Conservation (phyloP, 2,329 filamentous ascomycete species). For the Thermomyces lanuginosus region DNA sequence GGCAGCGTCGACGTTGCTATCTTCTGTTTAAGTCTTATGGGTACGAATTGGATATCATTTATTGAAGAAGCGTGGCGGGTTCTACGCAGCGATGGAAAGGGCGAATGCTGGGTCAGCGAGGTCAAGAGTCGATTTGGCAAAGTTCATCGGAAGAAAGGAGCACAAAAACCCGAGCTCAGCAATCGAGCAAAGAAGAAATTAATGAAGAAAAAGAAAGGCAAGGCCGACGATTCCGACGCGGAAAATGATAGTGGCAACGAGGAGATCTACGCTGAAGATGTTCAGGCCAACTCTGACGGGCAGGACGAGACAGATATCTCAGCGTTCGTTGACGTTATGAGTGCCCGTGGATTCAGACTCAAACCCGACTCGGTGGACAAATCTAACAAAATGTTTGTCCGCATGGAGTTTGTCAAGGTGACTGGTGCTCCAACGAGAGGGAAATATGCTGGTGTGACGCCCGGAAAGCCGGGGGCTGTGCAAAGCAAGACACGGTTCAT, state of each 20-base stretch:
- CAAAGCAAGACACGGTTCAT: constrained; percentile 40
- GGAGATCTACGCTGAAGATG: constrained; percentile 35
- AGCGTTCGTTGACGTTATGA: constrained; percentile 70
- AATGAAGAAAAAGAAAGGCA: constrained; percentile 29
- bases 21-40: constrained; percentile 95
- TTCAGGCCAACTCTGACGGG: constrained; percentile 32
- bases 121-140: constrained; percentile 84
- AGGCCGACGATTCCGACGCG: constrained; percentile 24
- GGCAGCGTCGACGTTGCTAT: constrained; percentile 71
- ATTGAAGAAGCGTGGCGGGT: constrained; percentile 90
- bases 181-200: constrained; percentile 28
- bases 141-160: constrained; percentile 30
- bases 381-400: constrained; percentile 95
- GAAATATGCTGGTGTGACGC: constrained; percentile 40
- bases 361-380: constrained; percentile 60
- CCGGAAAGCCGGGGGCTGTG: constrained; percentile 11
- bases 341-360: constrained; percentile 68
- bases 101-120: constrained; percentile 92
- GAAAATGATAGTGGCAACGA: constrained; percentile 31
- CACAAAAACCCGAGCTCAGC: constrained; percentile 20
- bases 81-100: constrained; percentile 62
- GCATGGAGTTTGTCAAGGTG: constrained; percentile 87
- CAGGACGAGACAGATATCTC: constrained; percentile 68
- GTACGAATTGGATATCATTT: constrained; percentile 95
- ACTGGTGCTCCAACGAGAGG: constrained; percentile 51